Conservation (phyloP, 2,329 filamentous ascomycete genomes). For the Stemphylium beticola region DNA sequence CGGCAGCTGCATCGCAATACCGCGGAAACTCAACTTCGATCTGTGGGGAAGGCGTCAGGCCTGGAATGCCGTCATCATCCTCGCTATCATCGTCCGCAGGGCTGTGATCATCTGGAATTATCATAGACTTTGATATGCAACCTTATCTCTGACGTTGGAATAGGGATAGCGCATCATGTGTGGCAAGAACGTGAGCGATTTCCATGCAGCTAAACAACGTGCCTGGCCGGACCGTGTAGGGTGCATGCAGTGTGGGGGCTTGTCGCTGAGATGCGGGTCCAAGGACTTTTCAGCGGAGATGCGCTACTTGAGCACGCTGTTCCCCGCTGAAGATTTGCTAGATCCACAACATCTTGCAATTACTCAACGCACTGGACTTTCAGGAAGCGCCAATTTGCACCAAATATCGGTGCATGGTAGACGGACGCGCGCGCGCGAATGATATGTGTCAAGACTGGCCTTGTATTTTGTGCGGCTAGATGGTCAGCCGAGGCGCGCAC, state of each 20-base stretch:
- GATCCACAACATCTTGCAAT: neutral
- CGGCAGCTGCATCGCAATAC: constrained; percentile 13
- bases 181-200: constrained; percentile 12
- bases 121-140: constrained; percentile 32
- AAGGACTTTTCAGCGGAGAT: constrained; percentile 26
- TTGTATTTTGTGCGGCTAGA: too few relatives aligned
- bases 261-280: neutral
- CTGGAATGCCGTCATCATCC: constrained; percentile 25
- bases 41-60: constrained; percentile 29
- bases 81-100: constrained; percentile 4
- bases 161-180: constrained; percentile 29
- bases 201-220: constrained; percentile 13
- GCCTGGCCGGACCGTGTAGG: constrained; percentile 17
- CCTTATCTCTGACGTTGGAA: constrained; percentile 43
- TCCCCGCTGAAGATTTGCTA: neutral
- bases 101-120: constrained; percentile 11
- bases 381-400: neutral
- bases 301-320: constrained; percentile 9
- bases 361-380: neutral
- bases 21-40: constrained; percentile 26
- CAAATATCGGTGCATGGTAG: neutral
- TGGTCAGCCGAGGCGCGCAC: too few relatives aligned
- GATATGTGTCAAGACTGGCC: too few relatives aligned
- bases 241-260: constrained; percentile 23
- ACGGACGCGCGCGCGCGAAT: neutral